These are phyloP conservation scores for Cokeromyces recurvatus DNA, from an alignment of 371 early-diverging fungal species.

Conservation along the genomic window DNA sequence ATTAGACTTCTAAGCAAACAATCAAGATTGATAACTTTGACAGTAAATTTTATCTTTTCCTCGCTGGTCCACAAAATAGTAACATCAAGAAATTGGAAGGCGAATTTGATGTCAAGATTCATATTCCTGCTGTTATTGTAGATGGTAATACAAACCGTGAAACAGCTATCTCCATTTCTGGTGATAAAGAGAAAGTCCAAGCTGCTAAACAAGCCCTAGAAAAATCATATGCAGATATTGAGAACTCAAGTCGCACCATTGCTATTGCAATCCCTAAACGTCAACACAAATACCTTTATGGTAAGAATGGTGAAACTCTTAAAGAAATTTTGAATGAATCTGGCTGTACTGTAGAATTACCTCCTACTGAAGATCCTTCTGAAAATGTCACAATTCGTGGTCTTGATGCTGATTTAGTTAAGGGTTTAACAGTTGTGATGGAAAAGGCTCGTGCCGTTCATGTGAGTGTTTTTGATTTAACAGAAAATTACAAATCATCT, in stretches of 20 bases:
- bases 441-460: constrained; percentile 70
- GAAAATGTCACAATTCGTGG: constrained; percentile 82
- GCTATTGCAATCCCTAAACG: constrained; percentile 76
- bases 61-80: constrained; percentile 72
- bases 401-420: constrained; percentile 57
- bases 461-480: constrained; percentile 50
- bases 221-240: constrained; percentile 52
- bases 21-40: constrained; percentile 56
- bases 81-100: constrained; percentile 50
- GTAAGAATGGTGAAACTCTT: constrained; percentile 74
- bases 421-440: constrained; percentile 71
- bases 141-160: constrained; percentile 44
- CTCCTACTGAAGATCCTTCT: constrained; percentile 62
- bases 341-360: constrained; percentile 80
- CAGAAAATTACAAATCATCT: constrained; percentile 40
- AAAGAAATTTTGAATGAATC: constrained; percentile 76
- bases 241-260: constrained; percentile 57
- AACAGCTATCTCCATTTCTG: constrained; percentile 55
- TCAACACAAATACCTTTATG: constrained; percentile 88
- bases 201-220: constrained; percentile 61
- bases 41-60: constrained; percentile 69
- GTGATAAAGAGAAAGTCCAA: constrained; percentile 70
- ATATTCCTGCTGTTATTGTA: constrained; percentile 60
- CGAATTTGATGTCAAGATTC: constrained; percentile 70
- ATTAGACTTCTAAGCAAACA: constrained; percentile 55